These are phyloP conservation scores for Clavulina sp. DNA, from an alignment of 768 basidiomycete species.

Conservation along the genomic window DNA sequence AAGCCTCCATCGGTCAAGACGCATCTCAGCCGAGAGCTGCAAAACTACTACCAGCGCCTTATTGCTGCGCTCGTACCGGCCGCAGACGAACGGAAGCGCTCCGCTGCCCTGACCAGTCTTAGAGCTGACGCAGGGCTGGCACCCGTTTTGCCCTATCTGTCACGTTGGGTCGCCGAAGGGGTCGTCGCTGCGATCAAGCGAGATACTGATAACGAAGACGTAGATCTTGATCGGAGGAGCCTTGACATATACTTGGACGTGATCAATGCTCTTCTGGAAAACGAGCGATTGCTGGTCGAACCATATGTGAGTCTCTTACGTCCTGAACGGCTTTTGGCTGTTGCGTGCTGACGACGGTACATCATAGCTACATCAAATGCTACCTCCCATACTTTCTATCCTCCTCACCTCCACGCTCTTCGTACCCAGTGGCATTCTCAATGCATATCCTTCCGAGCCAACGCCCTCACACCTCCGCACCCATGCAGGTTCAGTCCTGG, in stretches of 20 bases:
- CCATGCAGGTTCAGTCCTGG: constrained; percentile 67
- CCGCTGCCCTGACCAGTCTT: constrained; percentile 80
- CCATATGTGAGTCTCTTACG: constrained; percentile 56
- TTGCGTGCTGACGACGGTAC: background rate
- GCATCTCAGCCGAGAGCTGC: constrained; percentile 70
- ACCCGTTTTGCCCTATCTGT: constrained; percentile 80
- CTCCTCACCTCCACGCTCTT: constrained; percentile 79
- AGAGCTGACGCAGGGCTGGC: constrained; percentile 81
- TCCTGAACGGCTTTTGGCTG: background rate
- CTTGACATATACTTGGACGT: constrained; percentile 76
- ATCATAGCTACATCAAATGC: constrained; percentile 77
- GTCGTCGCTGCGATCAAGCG: constrained; percentile 45
- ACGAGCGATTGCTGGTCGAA: constrained; percentile 80
- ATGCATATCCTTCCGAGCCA: constrained; percentile 10
- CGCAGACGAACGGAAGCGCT: constrained; percentile 48
- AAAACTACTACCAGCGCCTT: constrained; percentile 85
- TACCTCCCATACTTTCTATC: constrained; percentile 82
- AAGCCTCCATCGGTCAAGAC: constrained; percentile 9
- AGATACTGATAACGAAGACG: constrained; percentile 31
- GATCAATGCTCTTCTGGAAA: constrained; percentile 68
- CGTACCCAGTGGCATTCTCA: constrained; percentile 33
- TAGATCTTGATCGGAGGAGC: constrained; percentile 38
- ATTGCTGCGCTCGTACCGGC: constrained; percentile 62
- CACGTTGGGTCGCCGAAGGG: constrained; percentile 88
- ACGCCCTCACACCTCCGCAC: constrained; percentile 47